Base-by-base conservation (phyloP, 192 early-diverging fungal species). In the Linnemannia zychae region DNA sequence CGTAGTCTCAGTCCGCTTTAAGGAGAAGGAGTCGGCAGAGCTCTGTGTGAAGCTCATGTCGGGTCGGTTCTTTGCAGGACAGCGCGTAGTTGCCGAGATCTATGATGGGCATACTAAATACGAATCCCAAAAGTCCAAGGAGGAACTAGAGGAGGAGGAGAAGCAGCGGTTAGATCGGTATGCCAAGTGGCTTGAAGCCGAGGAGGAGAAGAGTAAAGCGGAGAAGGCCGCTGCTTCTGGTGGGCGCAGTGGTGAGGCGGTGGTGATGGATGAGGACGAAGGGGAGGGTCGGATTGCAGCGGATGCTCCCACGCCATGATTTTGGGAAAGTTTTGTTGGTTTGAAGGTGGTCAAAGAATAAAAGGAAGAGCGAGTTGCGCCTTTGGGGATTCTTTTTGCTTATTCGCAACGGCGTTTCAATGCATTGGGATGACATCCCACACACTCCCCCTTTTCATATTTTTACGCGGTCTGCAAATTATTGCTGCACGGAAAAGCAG, bases 21-120 rank as follows among this genome's bases (percentile, higher is more conserved):
- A 94, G 77, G 96, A 97, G 17, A 88, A 91, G 67, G 90, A 94
- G 57, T 88, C 92, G 20, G 97, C 98, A 0, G 84, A 90, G 24
- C 91, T 94, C 24, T 99, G 98, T 82, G 92, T 98, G n/a, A 87
- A 93, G 24, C 48, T 90, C 76, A 99, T 98, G 95, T 94, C 97
- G 68, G 96, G 96, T 24, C 90, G 98, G 16, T 98, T 92, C 84
- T 99, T 98, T 94, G 97, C 91, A 49, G 97, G 96, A 2, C 92
- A 93, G 52, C 90, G 93, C 60, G 91, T 99, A 18, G 88, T 88
- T 11, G 96, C 97, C 13, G 90, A 92, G 24, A 89, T 97, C 13
- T 96, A 93, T 78, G 94, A 97, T 81, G 97, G 97, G 0, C 94
- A 95, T 68, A 93, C 93, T 18, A 94, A 94, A 80, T 99, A 95